phyloP scores from a whole-genome alignment of 208 protist genomes.

The Crithidia expoeki region DNA sequence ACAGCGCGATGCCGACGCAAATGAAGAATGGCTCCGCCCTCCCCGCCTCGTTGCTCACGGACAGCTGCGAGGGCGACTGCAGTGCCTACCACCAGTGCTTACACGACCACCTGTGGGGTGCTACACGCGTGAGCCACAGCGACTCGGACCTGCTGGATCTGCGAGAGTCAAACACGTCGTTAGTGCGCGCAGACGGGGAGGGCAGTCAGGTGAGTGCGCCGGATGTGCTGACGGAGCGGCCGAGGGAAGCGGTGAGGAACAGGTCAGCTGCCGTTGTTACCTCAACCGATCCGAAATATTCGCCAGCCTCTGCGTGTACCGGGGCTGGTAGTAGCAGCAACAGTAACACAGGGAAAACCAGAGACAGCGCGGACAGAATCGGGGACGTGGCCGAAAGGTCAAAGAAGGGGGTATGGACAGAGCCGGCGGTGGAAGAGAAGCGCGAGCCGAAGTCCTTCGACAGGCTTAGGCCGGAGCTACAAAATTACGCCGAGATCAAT shows the following conservation, averaged over 20 bases:
- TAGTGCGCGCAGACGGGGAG: constrained; percentile 1
- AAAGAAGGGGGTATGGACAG: neutral
- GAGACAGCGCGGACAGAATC: neutral
- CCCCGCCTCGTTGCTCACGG: neutral
- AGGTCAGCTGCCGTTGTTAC: neutral
- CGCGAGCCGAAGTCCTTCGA: neutral
- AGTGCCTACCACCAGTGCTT: neutral
- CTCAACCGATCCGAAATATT: neutral
- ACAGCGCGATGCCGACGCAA: neutral
- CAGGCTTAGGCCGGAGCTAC: too few relatives aligned
- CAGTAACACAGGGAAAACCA: neutral
- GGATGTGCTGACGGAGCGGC: constrained; percentile 1
- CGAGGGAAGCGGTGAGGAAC: neutral
- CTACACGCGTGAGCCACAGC: constrained; percentile 13
- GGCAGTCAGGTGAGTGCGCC: constrained; percentile 6
- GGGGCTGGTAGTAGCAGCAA: neutral
- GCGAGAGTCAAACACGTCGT: neutral
- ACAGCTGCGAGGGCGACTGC: neutral
- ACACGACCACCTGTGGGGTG: neutral
- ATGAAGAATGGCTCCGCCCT: neutral
- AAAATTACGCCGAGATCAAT: too few relatives aligned
- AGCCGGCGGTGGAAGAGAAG: neutral
- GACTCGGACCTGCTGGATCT: constrained; percentile 3
- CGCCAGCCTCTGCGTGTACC: neutral
- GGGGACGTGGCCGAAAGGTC: neutral